phyloP scores from a whole-genome alignment of 345 rosid species.

The Murraya paniculata region DNA sequence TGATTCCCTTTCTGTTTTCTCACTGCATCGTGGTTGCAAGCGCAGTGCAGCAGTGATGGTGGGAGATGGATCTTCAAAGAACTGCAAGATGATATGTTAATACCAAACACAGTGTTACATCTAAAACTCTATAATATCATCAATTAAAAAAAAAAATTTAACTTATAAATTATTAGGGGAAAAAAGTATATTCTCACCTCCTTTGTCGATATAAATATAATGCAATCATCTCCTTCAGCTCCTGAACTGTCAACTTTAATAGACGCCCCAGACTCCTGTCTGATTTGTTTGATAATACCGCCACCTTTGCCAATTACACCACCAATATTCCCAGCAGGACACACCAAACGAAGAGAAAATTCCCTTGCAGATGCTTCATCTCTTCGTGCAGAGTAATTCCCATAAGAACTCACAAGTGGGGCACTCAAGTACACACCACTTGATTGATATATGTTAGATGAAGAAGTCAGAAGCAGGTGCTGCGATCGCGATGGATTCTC shows the following conservation, averaged over 20 bases:
- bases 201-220: slow-evolving; percentile 51
- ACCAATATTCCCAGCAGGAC: slow-evolving; percentile 61
- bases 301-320: slow-evolving; percentile 77
- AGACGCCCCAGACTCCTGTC: slow-evolving; percentile 63
- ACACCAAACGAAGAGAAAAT: slow-evolving; percentile 58
- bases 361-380: slow-evolving; percentile 48
- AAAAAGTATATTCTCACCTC: slow-evolving; percentile 40
- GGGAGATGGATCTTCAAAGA: slow-evolving; percentile 62
- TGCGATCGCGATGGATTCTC: slow-evolving; percentile 69
- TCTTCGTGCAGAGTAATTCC: slow-evolving; percentile 42
- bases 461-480: slow-evolving; percentile 47
- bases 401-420: slow-evolving; percentile 46
- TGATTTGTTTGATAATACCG: slow-evolving; percentile 56
- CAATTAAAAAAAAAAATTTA: neutral
- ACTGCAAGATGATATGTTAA: slow-evolving; percentile 27
- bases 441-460: slow-evolving; percentile 32
- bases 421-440: slow-evolving; percentile 46
- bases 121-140: slow-evolving; percentile 1
- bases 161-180: neutral
- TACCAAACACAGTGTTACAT: slow-evolving; percentile 2
- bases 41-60: slow-evolving; percentile 60
- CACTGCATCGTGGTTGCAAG: slow-evolving; percentile 66
- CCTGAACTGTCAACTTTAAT: slow-evolving; percentile 57
- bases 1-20: slow-evolving; percentile 60
- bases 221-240: slow-evolving; percentile 63